Percentiles rank a stretch among this genome's conserved stretches.
Evolutionary conservation across 169 alveolate species (phyloP).

Genomic region (Eimeria brunetti): DNA sequence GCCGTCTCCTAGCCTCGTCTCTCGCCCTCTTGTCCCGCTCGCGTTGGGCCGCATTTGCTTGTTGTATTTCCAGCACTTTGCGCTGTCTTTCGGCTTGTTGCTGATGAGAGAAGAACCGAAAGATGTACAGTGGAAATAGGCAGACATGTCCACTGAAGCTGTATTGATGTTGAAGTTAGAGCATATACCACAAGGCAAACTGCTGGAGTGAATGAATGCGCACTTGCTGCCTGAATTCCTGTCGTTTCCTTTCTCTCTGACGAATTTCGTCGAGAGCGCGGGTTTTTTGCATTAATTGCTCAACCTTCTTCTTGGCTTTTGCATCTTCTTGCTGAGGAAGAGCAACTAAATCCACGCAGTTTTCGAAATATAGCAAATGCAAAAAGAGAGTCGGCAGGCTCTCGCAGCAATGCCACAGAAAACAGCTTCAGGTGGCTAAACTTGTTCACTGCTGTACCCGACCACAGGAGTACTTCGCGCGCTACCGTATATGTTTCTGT

Average conservation of each 20-base stretch:
- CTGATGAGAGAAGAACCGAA: neutral
- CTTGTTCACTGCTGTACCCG: neutral
- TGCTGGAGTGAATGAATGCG: neutral
- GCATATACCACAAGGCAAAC: neutral
- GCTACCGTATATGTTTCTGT: too few species aligned
- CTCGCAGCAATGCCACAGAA: neutral
- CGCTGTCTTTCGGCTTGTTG: conserved; percentile 54
- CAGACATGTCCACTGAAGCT: neutral
- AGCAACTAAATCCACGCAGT: neutral
- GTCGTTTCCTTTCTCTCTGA: conserved; percentile 79
- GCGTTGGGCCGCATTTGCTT: conserved; percentile 49
- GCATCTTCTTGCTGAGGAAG: conserved; percentile 88
- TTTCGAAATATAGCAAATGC: neutral
- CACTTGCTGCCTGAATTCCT: conserved; percentile 78
- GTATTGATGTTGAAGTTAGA: neutral
- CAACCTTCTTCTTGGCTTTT: conserved; percentile 89
- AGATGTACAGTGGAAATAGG: neutral
- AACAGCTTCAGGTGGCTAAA: neutral
- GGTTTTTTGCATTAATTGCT: conserved; percentile 87
- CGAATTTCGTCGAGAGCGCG: conserved; percentile 82
- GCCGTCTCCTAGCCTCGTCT: conserved; percentile 28
- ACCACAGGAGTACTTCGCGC: neutral
- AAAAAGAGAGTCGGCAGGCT: neutral
- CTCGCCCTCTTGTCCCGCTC: conserved; percentile 53
- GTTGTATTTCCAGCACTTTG: conserved; percentile 19